Base-by-base conservation (phyloP, 306 rosid species). In the Dicorynia guianensis region DNA sequence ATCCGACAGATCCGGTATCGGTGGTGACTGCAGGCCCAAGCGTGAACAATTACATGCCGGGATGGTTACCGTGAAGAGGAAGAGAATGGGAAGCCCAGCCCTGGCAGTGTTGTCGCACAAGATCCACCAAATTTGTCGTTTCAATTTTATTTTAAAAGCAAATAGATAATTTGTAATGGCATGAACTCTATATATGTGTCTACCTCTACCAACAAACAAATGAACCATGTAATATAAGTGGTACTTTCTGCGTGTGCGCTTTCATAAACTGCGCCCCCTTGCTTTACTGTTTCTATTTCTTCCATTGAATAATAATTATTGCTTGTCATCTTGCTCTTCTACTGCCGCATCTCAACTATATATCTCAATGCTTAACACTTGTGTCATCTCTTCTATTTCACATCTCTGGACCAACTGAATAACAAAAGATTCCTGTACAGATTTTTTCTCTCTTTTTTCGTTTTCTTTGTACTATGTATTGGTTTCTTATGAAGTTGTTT, bases 11-110 rank as follows among this genome's bases (percentile, higher is more conserved):
- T 82, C 93, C 89, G 46, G 90, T 88, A 57, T 61, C 91, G 62
- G 88, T 85, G 69, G 97, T 88, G 62, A 79, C 93, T 7, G 93
- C 97, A 25, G 99, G 98, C 0, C 96, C 98, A 79, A 92, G 97
- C 89, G 76, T 92, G 97, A 90, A 62, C 69, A 91, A 90, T 84
- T 92, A 89, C 88, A 86, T 96, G 87, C 87, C 87, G 59, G 93
- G 90, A 53, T 92, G 98, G 99, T 78, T 96, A 85, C 97, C 99
- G 9, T 95, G 89, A 82, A 47, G 14, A 62, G 15, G 6, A 14
- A 5, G 35, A 60, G 69, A 9, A 14, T 8, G 19, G 40, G 53
- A 43, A 50, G 33, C 39, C 44, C 52, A 70, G 53, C 30, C 30
- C 30, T 25, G 30, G 30, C 30, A 25, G 30, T 25, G 30, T 25